phyloP scores from a whole-genome alignment of 805 yeast genomes.

The Ogataea populi-albae region DNA sequence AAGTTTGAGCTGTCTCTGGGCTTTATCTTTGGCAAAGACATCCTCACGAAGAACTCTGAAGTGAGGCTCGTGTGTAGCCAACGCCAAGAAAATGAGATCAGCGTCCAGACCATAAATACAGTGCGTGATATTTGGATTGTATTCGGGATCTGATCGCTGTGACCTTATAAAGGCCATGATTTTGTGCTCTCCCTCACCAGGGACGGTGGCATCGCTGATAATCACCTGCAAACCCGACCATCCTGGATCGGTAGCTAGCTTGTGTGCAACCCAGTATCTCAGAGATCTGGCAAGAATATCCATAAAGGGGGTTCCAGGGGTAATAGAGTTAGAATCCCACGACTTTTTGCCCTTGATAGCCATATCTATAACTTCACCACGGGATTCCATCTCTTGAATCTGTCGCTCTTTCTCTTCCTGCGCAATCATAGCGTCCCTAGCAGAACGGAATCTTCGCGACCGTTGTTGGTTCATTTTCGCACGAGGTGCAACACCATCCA shows the following conservation, averaged over 20 bases:
- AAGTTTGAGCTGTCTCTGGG: conserved; percentile 40
- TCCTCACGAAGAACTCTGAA: conserved; percentile 93
- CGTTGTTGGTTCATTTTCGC: conserved; percentile 98
- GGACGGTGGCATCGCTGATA: conserved; percentile 93
- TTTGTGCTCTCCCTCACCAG: conserved; percentile 99
- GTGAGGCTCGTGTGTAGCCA: conserved; percentile 98
- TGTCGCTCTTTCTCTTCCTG: conserved; percentile 66
- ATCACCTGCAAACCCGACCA: conserved; percentile 90
- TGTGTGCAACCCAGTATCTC: conserved; percentile 90
- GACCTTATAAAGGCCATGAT: conserved; percentile 93
- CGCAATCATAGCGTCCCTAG: conserved; percentile 82
- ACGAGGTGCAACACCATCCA: conserved; percentile 98
- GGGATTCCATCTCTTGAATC: conserved; percentile 52
- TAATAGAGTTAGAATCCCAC: conserved; percentile 96
- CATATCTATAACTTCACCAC: conserved; percentile 76
- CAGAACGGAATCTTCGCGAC: conserved; percentile 88
- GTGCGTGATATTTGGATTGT: conserved; percentile 92
- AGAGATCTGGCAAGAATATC: conserved; percentile 77
- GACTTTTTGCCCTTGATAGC: conserved; percentile 69
- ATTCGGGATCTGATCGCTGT: conserved; percentile 81
- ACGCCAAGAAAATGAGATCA: conserved; percentile 90
- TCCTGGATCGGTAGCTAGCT: conserved; percentile 84
- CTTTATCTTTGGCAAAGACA: conserved; percentile 78
- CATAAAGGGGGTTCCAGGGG: conserved; percentile 99
- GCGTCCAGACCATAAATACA: conserved; percentile 98